phyloP scores from a whole-genome alignment of 2,329 filamentous ascomycete genomes.

The Sporothrix brasiliensis region DNA sequence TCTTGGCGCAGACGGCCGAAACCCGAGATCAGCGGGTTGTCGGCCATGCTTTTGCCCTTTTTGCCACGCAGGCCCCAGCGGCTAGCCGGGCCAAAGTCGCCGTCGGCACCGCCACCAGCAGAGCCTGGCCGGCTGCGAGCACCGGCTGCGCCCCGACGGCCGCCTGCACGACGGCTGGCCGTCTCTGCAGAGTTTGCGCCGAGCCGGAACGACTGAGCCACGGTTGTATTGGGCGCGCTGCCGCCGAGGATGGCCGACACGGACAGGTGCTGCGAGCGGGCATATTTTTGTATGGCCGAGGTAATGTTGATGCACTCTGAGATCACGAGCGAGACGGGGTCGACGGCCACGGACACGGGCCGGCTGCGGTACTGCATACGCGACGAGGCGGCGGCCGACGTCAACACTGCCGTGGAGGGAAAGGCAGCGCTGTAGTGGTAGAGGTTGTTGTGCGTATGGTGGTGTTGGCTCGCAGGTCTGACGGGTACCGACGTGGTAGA shows the following conservation, averaged over 20 bases:
- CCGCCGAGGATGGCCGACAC: conserved; percentile 94
- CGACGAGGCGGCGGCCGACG: conserved; percentile 41
- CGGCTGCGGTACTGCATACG: conserved; percentile 63
- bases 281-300: conserved; percentile 96
- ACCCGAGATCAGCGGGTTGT: conserved; percentile 93
- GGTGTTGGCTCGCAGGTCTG: conserved; percentile 37
- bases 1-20: conserved; percentile 90
- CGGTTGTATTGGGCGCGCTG: conserved; percentile 56
- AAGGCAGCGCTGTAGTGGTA: background rate
- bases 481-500: conserved; percentile 35
- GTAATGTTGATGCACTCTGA: conserved; percentile 99
- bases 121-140: conserved; percentile 55
- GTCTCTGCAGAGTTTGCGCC: conserved; percentile 19
- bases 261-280: conserved; percentile 91
- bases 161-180: conserved; percentile 26
- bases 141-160: conserved; percentile 12
- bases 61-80: conserved; percentile 93
- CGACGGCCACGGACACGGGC: conserved; percentile 77
- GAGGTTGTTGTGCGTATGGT: background rate
- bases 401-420: background rate
- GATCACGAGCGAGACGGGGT: conserved; percentile 89
- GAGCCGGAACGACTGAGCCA: conserved; percentile 41
- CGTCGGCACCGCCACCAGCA: conserved; percentile 40
- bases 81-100: conserved; percentile 67
- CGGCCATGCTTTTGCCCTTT: conserved; percentile 95